Evolutionary conservation across 495 filamentous ascomycete species (phyloP), one percentile per base, ranked within the genome.

Genomic region (Neurospora sp.): DNA sequence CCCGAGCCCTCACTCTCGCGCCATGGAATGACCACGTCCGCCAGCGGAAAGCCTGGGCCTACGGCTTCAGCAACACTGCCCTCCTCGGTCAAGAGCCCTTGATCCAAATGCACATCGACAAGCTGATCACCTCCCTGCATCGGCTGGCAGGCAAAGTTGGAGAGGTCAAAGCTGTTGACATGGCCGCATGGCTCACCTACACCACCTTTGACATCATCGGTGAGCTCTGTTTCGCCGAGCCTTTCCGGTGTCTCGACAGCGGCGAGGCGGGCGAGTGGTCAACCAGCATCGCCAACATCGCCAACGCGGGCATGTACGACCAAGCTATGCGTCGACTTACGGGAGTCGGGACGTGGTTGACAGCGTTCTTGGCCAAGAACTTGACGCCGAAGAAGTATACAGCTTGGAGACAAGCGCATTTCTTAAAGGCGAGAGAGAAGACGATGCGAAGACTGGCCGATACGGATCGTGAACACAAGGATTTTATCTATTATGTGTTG

Each of bases 151-250:
- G 38, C 20, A 71, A 48, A 20, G 70, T 71, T 10, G 72, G 31
- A 5, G 72, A 48, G 74, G 75, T 72, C 14, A 70, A 73, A 18
- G 46, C 77, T 27, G 70, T 76, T 44, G 81, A 90, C 76, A 78
- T 88, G 69, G 80, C 85, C 0, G 78, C 82, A 39, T 88, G 85
- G 82, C 78, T 80, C 22, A 86, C 83, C 48, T 89, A 83, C 74
- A 74, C 84, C 18, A 83, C 83, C 7, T 89, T 89, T 74, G 89
- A 91, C 77, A 82, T 89, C 20, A 89, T 91, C 84, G 87, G 88
- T 14, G 85, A 89, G 20, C 73, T 91, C 2, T 82, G 83, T 22
- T 90, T 91, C 75, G 86, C 84, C 4, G 87, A 88, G 71, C 80
- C 85, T 39, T 89, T 89, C 76, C 80, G 84, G 8, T 88, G 88